Evolutionary conservation across 148 eudicot species (phyloP).

Genomic region (Rhododendron henanense): DNA sequence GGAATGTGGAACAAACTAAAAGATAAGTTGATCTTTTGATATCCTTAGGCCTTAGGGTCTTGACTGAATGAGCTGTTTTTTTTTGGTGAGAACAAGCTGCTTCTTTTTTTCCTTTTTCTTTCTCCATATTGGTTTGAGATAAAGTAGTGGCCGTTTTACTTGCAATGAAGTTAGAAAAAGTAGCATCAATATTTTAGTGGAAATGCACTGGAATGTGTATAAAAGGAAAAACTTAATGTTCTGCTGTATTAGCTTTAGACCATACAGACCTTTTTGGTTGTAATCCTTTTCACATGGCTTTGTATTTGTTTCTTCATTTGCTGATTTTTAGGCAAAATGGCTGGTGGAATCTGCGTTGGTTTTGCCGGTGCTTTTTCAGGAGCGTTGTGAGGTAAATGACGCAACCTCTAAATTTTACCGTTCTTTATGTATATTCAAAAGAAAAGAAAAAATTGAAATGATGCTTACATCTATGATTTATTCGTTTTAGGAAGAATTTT

Average conservation of each 20-base stretch:
- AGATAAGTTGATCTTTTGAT: background rate
- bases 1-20: background rate
- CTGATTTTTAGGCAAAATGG: slow-evolving; percentile 77
- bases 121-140: background rate
- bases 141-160: background rate
- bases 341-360: slow-evolving; percentile 84
- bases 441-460: background rate
- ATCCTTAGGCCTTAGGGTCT: background rate
- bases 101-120: background rate
- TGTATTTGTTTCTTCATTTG: slow-evolving; percentile 7
- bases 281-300: background rate
- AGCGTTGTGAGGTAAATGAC: slow-evolving; percentile 80
- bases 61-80: background rate
- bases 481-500: slow-evolving; percentile 74
- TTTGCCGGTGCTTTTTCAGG: slow-evolving; percentile 82
- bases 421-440: slow-evolving; percentile 8
- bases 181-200: background rate
- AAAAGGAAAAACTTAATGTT: background rate
- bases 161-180: background rate
- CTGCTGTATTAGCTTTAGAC: background rate
- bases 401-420: slow-evolving; percentile 1
- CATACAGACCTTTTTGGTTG: background rate
- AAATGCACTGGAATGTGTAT: background rate
- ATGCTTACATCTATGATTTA: background rate
- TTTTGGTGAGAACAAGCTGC: background rate